phyloP scores from a whole-genome alignment of 2,329 filamentous ascomycete species.

The Cladophialophora carrionii region DNA sequence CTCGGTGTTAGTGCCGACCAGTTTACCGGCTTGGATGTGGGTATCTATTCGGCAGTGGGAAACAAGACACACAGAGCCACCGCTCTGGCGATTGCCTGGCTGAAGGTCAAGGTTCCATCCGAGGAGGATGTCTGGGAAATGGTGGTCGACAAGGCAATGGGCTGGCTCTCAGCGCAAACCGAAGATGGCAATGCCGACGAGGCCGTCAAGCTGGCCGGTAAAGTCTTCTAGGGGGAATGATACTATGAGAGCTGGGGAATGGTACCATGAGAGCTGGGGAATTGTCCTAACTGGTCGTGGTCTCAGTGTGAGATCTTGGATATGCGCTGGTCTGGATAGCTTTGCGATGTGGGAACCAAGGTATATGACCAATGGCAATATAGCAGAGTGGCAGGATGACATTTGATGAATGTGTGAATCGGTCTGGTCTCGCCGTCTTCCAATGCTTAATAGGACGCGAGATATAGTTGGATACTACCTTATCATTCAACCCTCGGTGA shows the following conservation, averaged over 20 bases:
- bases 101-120: constrained; percentile 52
- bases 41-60: constrained; percentile 16
- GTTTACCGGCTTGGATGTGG: constrained; percentile 16
- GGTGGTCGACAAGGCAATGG: constrained; percentile 62
- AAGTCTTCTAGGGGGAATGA: background rate
- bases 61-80: constrained; percentile 39
- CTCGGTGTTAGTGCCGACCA: constrained; percentile 28
- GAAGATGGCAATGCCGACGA: background rate
- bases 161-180: constrained; percentile 50
- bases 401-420: no score
- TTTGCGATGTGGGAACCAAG: no score
- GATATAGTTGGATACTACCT: no score
- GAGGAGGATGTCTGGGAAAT: constrained; percentile 66
- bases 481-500: no score
- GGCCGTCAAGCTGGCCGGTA: constrained; percentile 1
- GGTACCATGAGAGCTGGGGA: background rate
- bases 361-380: no score
- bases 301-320: no score
- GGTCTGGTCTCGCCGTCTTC: no score
- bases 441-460: no score
- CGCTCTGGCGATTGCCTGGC: constrained; percentile 52
- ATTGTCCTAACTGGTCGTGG: background rate
- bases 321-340: no score
- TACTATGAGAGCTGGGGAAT: no score
- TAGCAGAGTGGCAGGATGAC: no score